phyloP scores from a whole-genome alignment of 768 basidiomycete species.

The Lactarius trivialis region DNA sequence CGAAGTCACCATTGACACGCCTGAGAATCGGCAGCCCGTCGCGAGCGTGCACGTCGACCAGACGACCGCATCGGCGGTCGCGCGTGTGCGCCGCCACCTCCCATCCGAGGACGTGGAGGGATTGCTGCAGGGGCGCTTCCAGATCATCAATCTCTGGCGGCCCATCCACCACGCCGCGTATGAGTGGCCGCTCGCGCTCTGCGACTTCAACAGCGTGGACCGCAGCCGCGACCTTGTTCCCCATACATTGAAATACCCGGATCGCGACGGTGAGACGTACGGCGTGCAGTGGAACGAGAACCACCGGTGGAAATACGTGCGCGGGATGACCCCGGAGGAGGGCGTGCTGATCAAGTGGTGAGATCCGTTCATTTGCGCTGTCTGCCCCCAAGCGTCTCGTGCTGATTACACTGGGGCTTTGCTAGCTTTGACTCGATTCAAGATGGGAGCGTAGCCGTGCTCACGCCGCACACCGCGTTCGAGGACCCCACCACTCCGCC shows the following conservation, averaged over 20 bases:
- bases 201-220: conserved; percentile 42
- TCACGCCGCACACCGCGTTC: conserved; percentile 63
- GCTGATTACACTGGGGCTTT: conserved; percentile 2
- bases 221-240: conserved; percentile 33
- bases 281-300: conserved; percentile 34
- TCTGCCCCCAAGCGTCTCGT: background rate
- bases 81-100: conserved; percentile 40
- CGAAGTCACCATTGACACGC: conserved; percentile 31
- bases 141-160: conserved; percentile 51
- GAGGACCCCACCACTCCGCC: conserved; percentile 46
- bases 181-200: conserved; percentile 45
- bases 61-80: conserved; percentile 35
- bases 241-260: conserved; percentile 35
- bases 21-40: conserved; percentile 40
- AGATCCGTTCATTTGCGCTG: background rate
- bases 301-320: conserved; percentile 43
- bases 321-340: conserved; percentile 41
- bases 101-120: conserved; percentile 34
- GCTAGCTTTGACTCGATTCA: conserved; percentile 32
- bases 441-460: conserved; percentile 42
- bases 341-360: conserved; percentile 45
- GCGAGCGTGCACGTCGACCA: conserved; percentile 42
- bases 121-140: conserved; percentile 40
- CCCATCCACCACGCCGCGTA: conserved; percentile 40
- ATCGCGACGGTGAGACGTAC: conserved; percentile 40